Base-by-base conservation (phyloP, 2,329 filamentous ascomycete species). In the Cytospora paraplurivora region DNA sequence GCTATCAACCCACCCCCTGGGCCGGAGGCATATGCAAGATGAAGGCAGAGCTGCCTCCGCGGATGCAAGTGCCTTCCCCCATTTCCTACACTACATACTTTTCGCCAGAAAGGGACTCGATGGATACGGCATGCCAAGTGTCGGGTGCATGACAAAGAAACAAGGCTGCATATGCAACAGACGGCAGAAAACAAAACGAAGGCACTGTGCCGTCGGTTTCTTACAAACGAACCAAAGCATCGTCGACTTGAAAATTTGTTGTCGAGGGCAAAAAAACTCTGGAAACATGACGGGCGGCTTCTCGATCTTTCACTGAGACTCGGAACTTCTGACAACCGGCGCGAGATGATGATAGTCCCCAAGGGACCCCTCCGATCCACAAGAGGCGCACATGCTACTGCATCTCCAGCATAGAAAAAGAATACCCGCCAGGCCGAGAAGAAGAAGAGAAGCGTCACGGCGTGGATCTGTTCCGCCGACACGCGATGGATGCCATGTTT, bases 11-110 rank as follows among this genome's bases (percentile, higher is more conserved):
- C 57, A 27, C 27, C 27, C 17, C 54, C 54, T 12, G 41, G 58
- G 27, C 35, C 17, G 60, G 13, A n/a, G 50, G 47, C 10, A 62
- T 35, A 58, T 62, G 54, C 60, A 53, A 53, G 60, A 62, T 62
- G 27, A 56, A 58, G 47, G 54, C 35, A 37, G 38, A 21, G 32
- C 7, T 37, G 44, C 50, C 19, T 19, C 10, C 21, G 32, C 33
- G 51, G 33, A 61, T 12, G 37, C 51, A 55, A 27, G 59, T 12
- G 38, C 50, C 17, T n/a, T n/a, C 38, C 17, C 38, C 38, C 38
- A 6, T n/a, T 15, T 17, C 15, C 38, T 17, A 13, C 4, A 5
- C 37, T 15, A 13, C 6, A 17, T 44, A 15, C n/a, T 47, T 12
- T n/a, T 47, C 44, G 44, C 12, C n/a, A 47, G 44, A 44, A 15